Percentiles rank a stretch among this genome's conserved stretches.
Evolutionary conservation across 441 rosid species (phyloP).

Genomic region (Arabidopsis lyrata): DNA sequence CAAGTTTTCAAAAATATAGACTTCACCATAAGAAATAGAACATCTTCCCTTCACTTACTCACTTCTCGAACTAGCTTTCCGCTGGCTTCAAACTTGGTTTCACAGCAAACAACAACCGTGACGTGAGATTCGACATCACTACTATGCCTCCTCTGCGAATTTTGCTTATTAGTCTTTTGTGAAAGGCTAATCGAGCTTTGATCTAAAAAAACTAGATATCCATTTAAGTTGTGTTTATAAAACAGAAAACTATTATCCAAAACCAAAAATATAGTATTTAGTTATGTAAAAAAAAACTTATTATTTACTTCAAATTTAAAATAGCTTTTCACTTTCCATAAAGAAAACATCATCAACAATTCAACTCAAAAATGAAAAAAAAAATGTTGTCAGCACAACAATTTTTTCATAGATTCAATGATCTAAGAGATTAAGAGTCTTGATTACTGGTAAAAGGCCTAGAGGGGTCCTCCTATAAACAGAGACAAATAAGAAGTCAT

Average conservation of each 20-base stretch:
- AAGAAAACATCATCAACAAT: not conserved
- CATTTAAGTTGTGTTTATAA: not conserved
- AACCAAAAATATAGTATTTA: too few relatives aligned
- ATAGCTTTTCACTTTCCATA: not conserved
- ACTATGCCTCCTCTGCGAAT: not conserved
- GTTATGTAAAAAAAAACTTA: too few relatives aligned
- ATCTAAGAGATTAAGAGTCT: not conserved
- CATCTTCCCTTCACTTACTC: not conserved
- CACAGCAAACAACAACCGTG: not conserved
- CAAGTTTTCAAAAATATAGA: not conserved
- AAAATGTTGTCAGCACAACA: not conserved
- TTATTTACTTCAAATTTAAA: not conserved
- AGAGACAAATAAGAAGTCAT: slow-evolving; percentile 38
- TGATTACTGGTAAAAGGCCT: not conserved
- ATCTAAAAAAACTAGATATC: not conserved
- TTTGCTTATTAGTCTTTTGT: not conserved
- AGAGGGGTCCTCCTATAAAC: not conserved
- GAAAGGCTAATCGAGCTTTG: not conserved
- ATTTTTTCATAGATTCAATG: not conserved
- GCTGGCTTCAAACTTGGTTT: not conserved
- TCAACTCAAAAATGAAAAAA: not conserved
- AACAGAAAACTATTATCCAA: not conserved
- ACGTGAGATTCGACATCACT: not conserved
- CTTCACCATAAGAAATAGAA: not conserved
- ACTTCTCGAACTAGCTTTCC: too few relatives aligned